A percentile compares a stretch with the other conserved stretches of the same genome.
These are phyloP conservation scores for Rhodomyrtus psidioides DNA, from an alignment of 441 rosid species.

Conservation along the genomic window DNA sequence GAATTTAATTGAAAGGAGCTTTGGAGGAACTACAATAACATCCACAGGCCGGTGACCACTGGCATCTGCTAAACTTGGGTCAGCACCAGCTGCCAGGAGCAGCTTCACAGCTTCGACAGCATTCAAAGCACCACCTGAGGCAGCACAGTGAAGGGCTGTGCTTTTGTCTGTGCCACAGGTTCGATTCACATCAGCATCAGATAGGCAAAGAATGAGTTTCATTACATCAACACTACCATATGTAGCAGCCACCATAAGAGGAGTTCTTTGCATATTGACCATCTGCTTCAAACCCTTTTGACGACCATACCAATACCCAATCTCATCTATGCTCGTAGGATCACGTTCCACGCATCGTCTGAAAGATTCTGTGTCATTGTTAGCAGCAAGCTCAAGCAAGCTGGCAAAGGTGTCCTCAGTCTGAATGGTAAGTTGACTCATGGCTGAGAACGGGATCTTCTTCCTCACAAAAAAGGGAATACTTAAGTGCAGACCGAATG, in stretches of 20 bases:
- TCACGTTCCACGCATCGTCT: conserved; percentile 37
- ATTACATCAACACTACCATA: conserved; percentile 63
- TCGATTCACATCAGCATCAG: conserved; percentile 52
- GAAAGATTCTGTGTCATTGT: conserved; percentile 52
- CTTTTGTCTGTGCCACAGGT: conserved; percentile 46
- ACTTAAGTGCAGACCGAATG: background rate
- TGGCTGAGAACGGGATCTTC: conserved; percentile 18
- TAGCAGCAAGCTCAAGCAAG: conserved; percentile 69
- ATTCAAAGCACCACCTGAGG: conserved; percentile 62
- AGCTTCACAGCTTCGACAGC: conserved; percentile 55
- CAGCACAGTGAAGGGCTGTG: conserved; percentile 72
- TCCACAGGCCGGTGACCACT: conserved; percentile 54
- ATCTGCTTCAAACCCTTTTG: conserved; percentile 56
- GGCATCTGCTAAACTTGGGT: conserved; percentile 39
- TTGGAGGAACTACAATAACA: conserved; percentile 57
- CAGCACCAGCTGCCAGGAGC: conserved; percentile 56
- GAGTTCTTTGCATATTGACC: conserved; percentile 61
- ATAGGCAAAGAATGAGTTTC: conserved; percentile 42
- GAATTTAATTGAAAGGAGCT: conserved; percentile 37
- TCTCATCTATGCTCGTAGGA: conserved; percentile 48
- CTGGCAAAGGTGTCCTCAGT: conserved; percentile 63
- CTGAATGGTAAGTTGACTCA: conserved; percentile 57
- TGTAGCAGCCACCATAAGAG: conserved; percentile 73
- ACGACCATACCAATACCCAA: conserved; percentile 68
- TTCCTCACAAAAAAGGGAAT: background rate